These are phyloP conservation scores for Naematelia encephala DNA, from an alignment of 768 basidiomycete genomes.

Conservation along the genomic window DNA sequence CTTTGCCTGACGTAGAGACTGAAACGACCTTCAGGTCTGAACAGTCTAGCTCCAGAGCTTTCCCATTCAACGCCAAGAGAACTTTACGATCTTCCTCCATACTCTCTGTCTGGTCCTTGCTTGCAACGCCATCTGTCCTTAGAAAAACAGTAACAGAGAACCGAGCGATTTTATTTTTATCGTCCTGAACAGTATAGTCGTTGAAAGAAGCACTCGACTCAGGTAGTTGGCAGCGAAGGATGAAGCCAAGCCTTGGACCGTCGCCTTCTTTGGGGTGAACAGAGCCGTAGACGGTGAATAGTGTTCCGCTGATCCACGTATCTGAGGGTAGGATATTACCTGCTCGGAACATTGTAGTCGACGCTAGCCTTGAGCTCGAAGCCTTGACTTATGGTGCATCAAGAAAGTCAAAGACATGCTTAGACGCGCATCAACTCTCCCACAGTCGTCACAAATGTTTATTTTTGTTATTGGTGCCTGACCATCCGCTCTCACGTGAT, in stretches of 20 bases:
- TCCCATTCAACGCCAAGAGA: neutral
- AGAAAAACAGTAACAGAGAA: neutral
- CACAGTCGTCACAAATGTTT: neutral
- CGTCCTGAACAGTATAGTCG: neutral
- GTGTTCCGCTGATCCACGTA: neutral
- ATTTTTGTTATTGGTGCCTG: neutral
- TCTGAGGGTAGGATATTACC: neutral
- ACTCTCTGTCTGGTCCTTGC: neutral
- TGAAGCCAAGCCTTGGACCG: neutral
- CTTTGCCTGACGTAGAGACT: neutral
- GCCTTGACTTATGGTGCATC: too few relatives aligned
- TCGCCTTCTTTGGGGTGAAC: neutral
- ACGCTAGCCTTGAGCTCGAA: neutral
- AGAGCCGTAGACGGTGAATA: neutral
- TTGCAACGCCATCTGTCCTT: neutral
- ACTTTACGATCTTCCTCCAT: neutral
- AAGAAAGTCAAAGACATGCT: neutral
- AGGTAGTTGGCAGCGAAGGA: neutral
- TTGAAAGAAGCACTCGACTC: neutral
- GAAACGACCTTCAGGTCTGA: neutral
- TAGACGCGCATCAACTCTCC: neutral
- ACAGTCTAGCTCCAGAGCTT: neutral
- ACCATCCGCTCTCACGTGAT: neutral
- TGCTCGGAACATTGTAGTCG: neutral
- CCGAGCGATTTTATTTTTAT: neutral